Evolutionary conservation across 768 basidiomycete genomes (phyloP).

Genomic region (Dioszegia crocea): DNA sequence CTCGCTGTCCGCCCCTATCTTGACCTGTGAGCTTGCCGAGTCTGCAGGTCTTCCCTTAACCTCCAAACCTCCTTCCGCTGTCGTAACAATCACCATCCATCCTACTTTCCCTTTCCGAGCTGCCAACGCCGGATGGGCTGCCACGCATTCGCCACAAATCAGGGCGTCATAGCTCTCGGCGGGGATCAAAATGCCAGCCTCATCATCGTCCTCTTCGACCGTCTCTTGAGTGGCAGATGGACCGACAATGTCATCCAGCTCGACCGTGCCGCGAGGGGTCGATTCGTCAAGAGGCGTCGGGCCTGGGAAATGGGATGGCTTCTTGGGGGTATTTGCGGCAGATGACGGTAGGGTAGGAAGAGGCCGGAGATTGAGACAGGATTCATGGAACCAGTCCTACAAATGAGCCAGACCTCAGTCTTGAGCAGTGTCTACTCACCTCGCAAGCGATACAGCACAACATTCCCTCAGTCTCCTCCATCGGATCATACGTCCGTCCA

Average conservation of each 20-base stretch:
- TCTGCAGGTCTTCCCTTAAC: conserved; percentile 4
- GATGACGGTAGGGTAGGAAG: not conserved
- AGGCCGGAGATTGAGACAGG: conserved; percentile 35
- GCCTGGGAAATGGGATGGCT: not conserved
- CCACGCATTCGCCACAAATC: conserved; percentile 40
- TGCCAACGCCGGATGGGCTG: conserved; percentile 12
- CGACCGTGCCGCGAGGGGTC: too few relatives aligned
- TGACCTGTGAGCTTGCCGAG: not conserved
- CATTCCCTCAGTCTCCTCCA: conserved; percentile 47
- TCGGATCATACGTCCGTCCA: conserved; percentile 44
- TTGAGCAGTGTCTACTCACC: conserved; percentile 13
- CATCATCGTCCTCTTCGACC: conserved; percentile 34
- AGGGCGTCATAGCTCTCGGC: conserved; percentile 42
- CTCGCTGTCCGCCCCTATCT: too few relatives aligned
- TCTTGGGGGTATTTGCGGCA: not conserved
- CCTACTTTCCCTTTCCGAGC: conserved; percentile 34
- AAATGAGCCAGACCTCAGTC: not conserved
- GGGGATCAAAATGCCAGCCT: conserved; percentile 32
- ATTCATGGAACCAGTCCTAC: conserved; percentile 49
- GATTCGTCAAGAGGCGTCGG: not conserved
- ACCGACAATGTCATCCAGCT: too few relatives aligned
- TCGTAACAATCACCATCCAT: conserved; percentile 46
- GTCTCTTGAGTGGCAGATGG: not conserved
- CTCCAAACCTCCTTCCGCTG: not conserved
- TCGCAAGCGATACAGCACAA: conserved; percentile 47